Evolutionary conservation across 495 filamentous ascomycete species (phyloP).

Genomic region (Cercophora samala): DNA sequence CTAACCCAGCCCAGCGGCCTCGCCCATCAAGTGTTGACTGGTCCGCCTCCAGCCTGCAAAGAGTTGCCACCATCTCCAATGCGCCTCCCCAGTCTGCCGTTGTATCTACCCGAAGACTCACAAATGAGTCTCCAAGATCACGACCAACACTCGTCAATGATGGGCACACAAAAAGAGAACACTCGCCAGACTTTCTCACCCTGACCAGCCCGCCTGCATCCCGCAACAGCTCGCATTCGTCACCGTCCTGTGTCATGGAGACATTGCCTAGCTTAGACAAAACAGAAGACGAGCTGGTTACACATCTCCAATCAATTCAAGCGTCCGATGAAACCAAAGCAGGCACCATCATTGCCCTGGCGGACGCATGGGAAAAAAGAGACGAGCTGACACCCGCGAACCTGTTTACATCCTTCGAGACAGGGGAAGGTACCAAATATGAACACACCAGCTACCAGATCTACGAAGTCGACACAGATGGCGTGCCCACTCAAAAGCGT

Average conservation of each 20-base stretch:
- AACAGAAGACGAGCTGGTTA: constrained; percentile 35
- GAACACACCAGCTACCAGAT: constrained; percentile 48
- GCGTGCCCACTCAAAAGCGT: constrained; percentile 32
- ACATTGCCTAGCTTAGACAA: background rate
- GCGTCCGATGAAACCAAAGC: constrained; percentile 32
- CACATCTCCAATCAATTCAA: constrained; percentile 33
- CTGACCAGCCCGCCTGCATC: constrained; percentile 9
- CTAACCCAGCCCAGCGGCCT: background rate
- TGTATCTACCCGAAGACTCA: constrained; percentile 10
- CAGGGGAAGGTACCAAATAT: constrained; percentile 31
- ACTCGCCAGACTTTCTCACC: constrained; percentile 30
- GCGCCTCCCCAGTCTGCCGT: constrained; percentile 7
- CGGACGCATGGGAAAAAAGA: constrained; percentile 34
- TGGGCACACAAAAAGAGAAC: constrained; percentile 28
- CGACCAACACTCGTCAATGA: constrained; percentile 25
- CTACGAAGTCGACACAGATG: constrained; percentile 48
- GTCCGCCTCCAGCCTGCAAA: constrained; percentile 16
- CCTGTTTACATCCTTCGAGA: constrained; percentile 33
- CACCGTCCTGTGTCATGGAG: constrained; percentile 25
- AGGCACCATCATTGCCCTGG: constrained; percentile 35
- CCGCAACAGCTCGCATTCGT: constrained; percentile 1
- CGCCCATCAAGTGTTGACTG: constrained; percentile 12
- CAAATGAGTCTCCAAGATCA: constrained; percentile 13
- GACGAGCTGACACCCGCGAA: constrained; percentile 29
- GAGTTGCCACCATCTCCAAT: constrained; percentile 20